phyloP scores from a whole-genome alignment of 768 basidiomycete genomes.

The Pleurotus salmoneostramineus region DNA sequence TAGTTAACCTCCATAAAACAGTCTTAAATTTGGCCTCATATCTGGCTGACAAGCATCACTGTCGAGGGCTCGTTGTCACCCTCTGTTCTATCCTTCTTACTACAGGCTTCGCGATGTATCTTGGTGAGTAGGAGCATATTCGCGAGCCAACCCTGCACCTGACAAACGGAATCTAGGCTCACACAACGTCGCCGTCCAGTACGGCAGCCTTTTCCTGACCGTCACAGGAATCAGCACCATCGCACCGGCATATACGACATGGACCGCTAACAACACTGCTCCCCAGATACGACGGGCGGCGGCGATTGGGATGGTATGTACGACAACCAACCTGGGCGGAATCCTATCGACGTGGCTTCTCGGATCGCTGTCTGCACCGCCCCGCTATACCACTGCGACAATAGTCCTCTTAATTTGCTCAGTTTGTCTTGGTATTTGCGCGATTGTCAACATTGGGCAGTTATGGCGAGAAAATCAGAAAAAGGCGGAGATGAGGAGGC shows the following conservation, averaged over 20 bases:
- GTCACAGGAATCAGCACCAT: constrained; percentile 35
- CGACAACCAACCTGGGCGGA: constrained; percentile 37
- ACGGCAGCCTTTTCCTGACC: constrained; percentile 43
- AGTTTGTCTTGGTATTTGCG: constrained; percentile 20
- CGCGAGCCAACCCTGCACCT: too few species aligned
- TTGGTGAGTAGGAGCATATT: constrained; percentile 19
- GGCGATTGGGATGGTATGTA: constrained; percentile 36
- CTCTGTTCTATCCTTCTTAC: constrained; percentile 26
- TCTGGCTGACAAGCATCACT: constrained; percentile 21
- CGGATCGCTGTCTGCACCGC: constrained; percentile 30
- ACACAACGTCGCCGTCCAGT: constrained; percentile 25
- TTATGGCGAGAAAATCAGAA: constrained; percentile 23
- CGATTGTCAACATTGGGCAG: constrained; percentile 21
- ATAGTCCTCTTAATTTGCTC: constrained; percentile 20
- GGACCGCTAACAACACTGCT: constrained; percentile 48
- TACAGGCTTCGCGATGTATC: constrained; percentile 35
- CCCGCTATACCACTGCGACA: constrained; percentile 31
- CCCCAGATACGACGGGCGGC: constrained; percentile 47
- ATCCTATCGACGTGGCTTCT: constrained; percentile 41
- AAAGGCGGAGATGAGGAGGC: constrained; percentile 23
- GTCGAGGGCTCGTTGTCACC: constrained; percentile 23
- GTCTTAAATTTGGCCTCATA: constrained; percentile 19
- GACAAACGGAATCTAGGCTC: constrained; percentile 13
- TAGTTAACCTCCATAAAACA: background rate
- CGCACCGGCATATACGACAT: constrained; percentile 37